Evolutionary conservation across 169 alveolate genomes (phyloP).

Genomic region (Cyclospora cayetanensis): DNA sequence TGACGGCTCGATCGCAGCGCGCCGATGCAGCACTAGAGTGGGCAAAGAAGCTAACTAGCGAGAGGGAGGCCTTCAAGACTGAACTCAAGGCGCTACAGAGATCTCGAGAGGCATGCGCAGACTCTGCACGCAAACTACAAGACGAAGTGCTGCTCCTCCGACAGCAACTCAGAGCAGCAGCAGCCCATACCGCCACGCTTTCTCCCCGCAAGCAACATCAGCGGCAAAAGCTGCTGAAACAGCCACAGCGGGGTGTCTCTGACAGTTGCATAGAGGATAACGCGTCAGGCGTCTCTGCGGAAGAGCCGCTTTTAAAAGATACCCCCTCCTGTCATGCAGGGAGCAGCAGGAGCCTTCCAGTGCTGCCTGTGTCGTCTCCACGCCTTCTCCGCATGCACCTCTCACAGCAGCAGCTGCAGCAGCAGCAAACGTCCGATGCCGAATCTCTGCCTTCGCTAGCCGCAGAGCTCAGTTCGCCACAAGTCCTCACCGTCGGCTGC

Average conservation of each 20-base stretch:
- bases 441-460: neutral
- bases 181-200: neutral
- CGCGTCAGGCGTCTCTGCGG: neutral
- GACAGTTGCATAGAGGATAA: neutral
- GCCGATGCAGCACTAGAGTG: conserved; percentile 5
- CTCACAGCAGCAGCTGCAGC: conserved; percentile 41
- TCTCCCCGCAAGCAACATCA: neutral
- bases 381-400: conserved; percentile 18
- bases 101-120: neutral
- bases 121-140: neutral
- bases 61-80: neutral
- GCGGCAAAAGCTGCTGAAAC: conserved; percentile 16
- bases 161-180: conserved; percentile 10
- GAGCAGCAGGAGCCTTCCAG: conserved; percentile 28
- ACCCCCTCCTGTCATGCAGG: too few species aligned
- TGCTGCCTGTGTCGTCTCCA: conserved; percentile 13
- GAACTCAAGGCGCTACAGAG: neutral
- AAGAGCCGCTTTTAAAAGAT: too few species aligned
- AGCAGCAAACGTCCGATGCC: neutral
- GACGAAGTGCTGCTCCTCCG: neutral
- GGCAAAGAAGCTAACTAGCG: neutral
- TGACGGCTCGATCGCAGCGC: neutral
- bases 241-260: neutral
- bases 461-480: neutral
- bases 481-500: neutral